Evolutionary conservation across 768 basidiomycete genomes (phyloP).

Genomic region (Chalciporus chontae): DNA sequence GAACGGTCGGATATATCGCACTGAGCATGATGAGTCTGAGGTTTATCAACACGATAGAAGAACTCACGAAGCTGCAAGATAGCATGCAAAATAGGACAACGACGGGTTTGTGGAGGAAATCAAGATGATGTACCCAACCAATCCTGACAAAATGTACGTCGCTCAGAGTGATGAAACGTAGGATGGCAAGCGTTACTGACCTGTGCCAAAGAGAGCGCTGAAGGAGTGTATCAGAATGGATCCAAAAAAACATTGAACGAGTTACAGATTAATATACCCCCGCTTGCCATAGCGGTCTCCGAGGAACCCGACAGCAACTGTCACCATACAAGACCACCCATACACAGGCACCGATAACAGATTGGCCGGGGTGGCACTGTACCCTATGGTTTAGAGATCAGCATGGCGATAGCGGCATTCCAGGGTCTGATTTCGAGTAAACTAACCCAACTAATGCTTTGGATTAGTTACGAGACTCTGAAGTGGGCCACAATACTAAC

Average conservation of each 20-base stretch:
- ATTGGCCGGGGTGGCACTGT: slow-evolving; percentile 63
- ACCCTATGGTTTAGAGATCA: slow-evolving; percentile 38
- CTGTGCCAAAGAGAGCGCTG: slow-evolving; percentile 31
- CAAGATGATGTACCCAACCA: slow-evolving; percentile 65
- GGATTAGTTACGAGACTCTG: not conserved
- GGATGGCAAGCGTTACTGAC: slow-evolving; percentile 11
- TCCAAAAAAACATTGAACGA: not conserved
- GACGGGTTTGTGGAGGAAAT: slow-evolving; percentile 56
- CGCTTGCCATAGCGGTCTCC: slow-evolving; percentile 60
- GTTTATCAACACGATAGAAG: not conserved
- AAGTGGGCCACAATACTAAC: slow-evolving; percentile 31
- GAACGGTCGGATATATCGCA: slow-evolving; percentile 47
- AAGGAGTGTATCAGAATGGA: slow-evolving; percentile 3
- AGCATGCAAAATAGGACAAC: slow-evolving; percentile 71
- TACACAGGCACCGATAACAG: slow-evolving; percentile 77
- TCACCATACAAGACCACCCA: slow-evolving; percentile 67
- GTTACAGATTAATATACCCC: slow-evolving; percentile 57
- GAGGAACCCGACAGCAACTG: slow-evolving; percentile 55
- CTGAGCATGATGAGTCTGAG: slow-evolving; percentile 15
- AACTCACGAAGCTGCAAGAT: slow-evolving; percentile 65
- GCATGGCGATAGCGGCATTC: not conserved
- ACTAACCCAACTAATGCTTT: slow-evolving; percentile 20
- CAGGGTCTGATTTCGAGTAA: not conserved
- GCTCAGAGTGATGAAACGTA: not conserved
- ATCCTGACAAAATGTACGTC: slow-evolving; percentile 24